Conservation (phyloP, 345 rosid species). For the Linum lewisii region DNA sequence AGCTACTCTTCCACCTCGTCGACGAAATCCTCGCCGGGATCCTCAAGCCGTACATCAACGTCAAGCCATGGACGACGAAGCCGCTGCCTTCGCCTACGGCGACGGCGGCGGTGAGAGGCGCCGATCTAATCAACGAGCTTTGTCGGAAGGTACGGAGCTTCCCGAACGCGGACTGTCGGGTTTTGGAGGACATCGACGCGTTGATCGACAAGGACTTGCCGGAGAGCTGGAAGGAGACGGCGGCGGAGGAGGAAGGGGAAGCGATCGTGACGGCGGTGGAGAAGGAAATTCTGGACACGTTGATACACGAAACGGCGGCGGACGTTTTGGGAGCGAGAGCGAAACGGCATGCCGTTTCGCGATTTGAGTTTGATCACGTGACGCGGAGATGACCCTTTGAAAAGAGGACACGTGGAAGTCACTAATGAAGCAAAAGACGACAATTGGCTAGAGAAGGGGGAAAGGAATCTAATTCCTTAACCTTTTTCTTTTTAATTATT, state of each 20-base stretch:
- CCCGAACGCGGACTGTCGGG: conserved; percentile 43
- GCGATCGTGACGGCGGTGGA: conserved; percentile 38
- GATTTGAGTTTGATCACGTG: conserved; percentile 49
- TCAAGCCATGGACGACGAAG: conserved; percentile 38
- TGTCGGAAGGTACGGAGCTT: conserved; percentile 27
- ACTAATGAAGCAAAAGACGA: conserved; percentile 17
- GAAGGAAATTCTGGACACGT: conserved; percentile 35
- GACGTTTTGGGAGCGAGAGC: neutral
- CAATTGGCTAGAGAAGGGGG: conserved; percentile 8
- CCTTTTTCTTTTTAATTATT: neutral
- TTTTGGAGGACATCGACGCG: conserved; percentile 58
- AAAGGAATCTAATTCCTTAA: conserved; percentile 20
- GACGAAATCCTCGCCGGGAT: conserved; percentile 55
- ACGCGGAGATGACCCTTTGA: conserved; percentile 16
- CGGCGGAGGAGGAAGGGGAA: conserved; percentile 46
- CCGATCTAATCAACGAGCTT: conserved; percentile 29
- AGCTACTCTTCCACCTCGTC: conserved; percentile 48
- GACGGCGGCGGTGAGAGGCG: conserved; percentile 20
- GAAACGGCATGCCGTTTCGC: neutral
- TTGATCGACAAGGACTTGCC: conserved; percentile 46
- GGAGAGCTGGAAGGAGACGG: conserved; percentile 3
- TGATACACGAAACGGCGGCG: conserved; percentile 39
- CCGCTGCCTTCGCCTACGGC: neutral
- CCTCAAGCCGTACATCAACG: conserved; percentile 40
- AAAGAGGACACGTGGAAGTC: conserved; percentile 24